phyloP scores from a whole-genome alignment of 805 yeast genomes.

The Candida pseudofarinosa region DNA sequence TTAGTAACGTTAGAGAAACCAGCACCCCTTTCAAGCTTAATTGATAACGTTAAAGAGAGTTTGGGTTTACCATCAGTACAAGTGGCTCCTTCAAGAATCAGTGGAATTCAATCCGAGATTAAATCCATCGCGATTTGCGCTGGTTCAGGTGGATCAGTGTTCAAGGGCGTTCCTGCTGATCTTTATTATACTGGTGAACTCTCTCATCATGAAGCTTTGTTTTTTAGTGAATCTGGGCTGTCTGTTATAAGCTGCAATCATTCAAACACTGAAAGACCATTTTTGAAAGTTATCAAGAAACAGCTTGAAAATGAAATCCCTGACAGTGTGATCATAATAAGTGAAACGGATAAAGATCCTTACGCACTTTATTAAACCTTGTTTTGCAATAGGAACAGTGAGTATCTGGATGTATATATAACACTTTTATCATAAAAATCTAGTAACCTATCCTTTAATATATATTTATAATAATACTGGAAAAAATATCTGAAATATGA shows the following conservation, averaged over 20 bases:
- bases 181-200: constrained; percentile 87
- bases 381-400: no score
- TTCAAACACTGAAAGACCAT: constrained; percentile 90
- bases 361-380: constrained; percentile 26
- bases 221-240: constrained; percentile 64
- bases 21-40: constrained; percentile 40
- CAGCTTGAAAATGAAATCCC: constrained; percentile 46
- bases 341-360: constrained; percentile 66
- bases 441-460: no score
- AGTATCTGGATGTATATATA: constrained; percentile 1
- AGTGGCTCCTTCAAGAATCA: constrained; percentile 42
- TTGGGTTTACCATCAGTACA: constrained; percentile 58
- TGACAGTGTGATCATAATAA: constrained; percentile 44
- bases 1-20: constrained; percentile 47
- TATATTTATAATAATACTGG: no score
- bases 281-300: constrained; percentile 48
- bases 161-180: constrained; percentile 60
- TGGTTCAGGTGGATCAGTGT: constrained; percentile 86
- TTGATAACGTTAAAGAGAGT: constrained; percentile 48
- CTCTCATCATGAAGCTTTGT: constrained; percentile 87
- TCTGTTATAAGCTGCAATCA: constrained; percentile 81
- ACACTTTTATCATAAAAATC: no score
- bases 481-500: no score
- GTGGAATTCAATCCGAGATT: constrained; percentile 31
- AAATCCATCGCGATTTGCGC: constrained; percentile 82